These are phyloP conservation scores for Rhodotorula sp. DNA, from an alignment of 1,284 basidiomycete species.

Conservation along the genomic window DNA sequence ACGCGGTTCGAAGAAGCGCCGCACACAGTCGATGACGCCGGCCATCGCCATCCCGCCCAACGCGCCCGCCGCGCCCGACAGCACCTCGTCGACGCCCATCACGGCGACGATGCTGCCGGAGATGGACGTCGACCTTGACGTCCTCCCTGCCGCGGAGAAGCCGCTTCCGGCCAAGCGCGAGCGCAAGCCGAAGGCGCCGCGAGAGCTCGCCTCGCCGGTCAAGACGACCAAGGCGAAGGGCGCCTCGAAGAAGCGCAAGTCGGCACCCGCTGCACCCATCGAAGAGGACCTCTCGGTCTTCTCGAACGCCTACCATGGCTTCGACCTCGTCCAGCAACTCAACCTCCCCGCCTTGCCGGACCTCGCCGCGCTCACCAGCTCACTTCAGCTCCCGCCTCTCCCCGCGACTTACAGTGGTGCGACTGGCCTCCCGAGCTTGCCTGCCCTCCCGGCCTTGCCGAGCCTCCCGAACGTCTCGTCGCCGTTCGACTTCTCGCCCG, in stretches of 20 bases:
- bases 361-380: background rate
- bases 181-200: background rate
- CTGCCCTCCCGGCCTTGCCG: conserved; percentile 1
- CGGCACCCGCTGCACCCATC: background rate
- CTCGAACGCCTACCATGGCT: background rate
- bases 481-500: conserved; percentile 1
- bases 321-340: background rate
- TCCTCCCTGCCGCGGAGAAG: background rate
- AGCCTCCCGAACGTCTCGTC: background rate
- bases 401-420: background rate
- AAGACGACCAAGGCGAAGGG: conserved; percentile 2
- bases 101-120: conserved; percentile 3
- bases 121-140: background rate
- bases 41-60: background rate
- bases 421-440: background rate
- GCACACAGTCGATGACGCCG: conserved; percentile 5
- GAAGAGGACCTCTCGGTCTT: background rate
- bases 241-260: background rate
- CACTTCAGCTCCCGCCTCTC: background rate
- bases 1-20: conserved; percentile 5
- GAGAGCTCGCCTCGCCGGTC: conserved; percentile 1
- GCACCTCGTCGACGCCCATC: conserved; percentile 1
- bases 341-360: background rate
- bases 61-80: background rate
- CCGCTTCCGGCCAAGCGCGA: conserved; percentile 3